Evolutionary conservation across 73 alveolate genomes (phyloP), one percentile per base, ranked within the genome.

Genomic region (Tetrahymena malaccensis): DNA sequence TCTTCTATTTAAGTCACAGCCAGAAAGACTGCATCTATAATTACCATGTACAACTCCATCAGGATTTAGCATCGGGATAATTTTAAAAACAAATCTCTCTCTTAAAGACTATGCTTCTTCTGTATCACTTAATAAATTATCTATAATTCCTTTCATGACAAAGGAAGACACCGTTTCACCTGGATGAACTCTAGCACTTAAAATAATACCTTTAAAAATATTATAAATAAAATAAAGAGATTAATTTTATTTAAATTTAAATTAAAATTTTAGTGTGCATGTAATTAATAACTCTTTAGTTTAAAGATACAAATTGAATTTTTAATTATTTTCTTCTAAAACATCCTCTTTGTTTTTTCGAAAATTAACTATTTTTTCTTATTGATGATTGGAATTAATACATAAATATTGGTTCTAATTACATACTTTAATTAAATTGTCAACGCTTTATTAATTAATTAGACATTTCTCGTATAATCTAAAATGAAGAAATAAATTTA

Each of bases 1-100:
- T 94, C 95, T 93, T 85, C 99, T 96, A 93, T 97, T 97, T 96
- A 97, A 85, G 96, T 97, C 99, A 56, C 94, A 96, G 16, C 99
- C 99, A 33, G 93, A 50, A 22, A 97, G 34, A 85, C 96, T 94
- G 85, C 96, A 94, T 95, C 99, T 93, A 83, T 96, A 94, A 97
- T 97, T 97, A 27, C 99, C 99, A 96, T 93, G 97, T 2, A 97
- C 95, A 33, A 97, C 99, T 43, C 99, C 99, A 89, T 97, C 99
- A 85, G 97, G 94, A 96, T 97, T 97, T 16, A 97, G 44, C 98
- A 97, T 97, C 21, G 99, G 99, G 11, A 97, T 94, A 13, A 97
- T 97, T 96, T 97, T 97, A 58, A 97, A 94, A 9, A 97, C 94
- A 96, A 94, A 97, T 93, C 95, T 97, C 55, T 97, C 96, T 94